Conservation (phyloP, 805 yeast species). For the Ogataea methylovora region DNA sequence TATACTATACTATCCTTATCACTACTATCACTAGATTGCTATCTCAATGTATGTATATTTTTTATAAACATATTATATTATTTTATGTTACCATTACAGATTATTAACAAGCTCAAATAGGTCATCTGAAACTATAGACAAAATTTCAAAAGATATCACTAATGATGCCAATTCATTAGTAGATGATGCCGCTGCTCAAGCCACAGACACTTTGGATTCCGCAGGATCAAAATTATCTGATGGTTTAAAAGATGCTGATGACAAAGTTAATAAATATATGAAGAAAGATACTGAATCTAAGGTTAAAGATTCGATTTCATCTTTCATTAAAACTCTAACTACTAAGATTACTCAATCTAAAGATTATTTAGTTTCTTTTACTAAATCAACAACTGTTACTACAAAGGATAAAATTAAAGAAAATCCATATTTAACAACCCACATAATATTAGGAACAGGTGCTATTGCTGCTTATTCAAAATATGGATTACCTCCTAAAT, state of each 20-base stretch:
- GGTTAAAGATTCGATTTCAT: not conserved
- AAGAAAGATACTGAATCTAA: not conserved
- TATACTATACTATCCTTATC: too few species aligned
- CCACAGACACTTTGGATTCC: too few species aligned
- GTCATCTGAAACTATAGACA: too few species aligned
- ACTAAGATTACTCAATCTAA: not conserved
- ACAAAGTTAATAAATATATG: not conserved
- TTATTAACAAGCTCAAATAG: too few species aligned
- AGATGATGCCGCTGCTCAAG: too few species aligned
- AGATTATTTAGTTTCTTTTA: not conserved
- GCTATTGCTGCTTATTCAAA: conserved; percentile 20
- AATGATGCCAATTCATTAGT: too few species aligned
- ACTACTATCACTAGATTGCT: too few species aligned
- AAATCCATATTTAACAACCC: conserved; percentile 33
- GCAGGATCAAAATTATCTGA: not conserved
- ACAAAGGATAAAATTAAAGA: not conserved
- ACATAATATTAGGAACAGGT: conserved; percentile 26
- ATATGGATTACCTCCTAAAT: not conserved
- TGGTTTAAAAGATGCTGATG: conserved; percentile 1
- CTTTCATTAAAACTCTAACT: too few species aligned
- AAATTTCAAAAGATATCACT: too few species aligned
- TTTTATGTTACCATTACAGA: too few species aligned
- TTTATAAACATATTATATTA: too few species aligned
- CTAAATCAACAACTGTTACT: not conserved
- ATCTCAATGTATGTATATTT: too few species aligned